Base-by-base conservation (phyloP, 1,284 basidiomycete genomes). In the Leucoagaricus sp. region DNA sequence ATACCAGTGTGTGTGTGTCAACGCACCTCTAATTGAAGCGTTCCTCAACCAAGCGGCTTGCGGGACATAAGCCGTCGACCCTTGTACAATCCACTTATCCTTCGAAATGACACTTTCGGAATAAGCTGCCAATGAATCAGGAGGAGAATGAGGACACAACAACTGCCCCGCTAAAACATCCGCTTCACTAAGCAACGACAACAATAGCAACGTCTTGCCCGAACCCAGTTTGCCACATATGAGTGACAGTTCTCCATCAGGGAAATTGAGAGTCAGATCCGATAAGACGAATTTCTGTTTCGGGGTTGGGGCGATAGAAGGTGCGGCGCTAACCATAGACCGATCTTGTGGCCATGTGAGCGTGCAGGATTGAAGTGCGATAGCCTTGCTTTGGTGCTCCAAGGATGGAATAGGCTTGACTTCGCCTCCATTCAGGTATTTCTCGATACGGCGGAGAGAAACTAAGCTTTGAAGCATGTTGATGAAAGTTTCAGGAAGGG, bases 61-160 rank as follows among this genome's bases (percentile, higher is more conserved):
- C n/a, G 95, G 94, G 10, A 97, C 95, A 72, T 94, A 98, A 0
- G 93, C 95, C 57, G 89, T 91, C 58, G 92, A 78, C 19, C 87
- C 86, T 15, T 80, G 72, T 1, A 94, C 81, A 42, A 93, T 69
- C 94, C 93, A 96, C 28, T 90, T 80, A 25, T 86, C 82, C 15
- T 78, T 72, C 1, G 73, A 69, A 31, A 57, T 51, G 12, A 34
- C 17, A 6, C 25, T 40, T 2, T 47, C 41, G 4, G 55, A 19
- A 61, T 86, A 87, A 17, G 73, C 77, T 0, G 88, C 85, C 65
- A 96, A 79, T 2, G 86, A 77, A 70, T 96, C 85, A 0, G 93
- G 91, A 1, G 89, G 86, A 0, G 93, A 93, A 15, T 93, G 83
- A 2, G 94, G 94, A 65, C 91, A 93, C 9, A 87, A 61, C 29